Percentiles rank a stretch among this genome's conserved stretches.
These are phyloP conservation scores for Leucaena leucocephala DNA, from an alignment of 306 rosid genomes.

Conservation along the genomic window DNA sequence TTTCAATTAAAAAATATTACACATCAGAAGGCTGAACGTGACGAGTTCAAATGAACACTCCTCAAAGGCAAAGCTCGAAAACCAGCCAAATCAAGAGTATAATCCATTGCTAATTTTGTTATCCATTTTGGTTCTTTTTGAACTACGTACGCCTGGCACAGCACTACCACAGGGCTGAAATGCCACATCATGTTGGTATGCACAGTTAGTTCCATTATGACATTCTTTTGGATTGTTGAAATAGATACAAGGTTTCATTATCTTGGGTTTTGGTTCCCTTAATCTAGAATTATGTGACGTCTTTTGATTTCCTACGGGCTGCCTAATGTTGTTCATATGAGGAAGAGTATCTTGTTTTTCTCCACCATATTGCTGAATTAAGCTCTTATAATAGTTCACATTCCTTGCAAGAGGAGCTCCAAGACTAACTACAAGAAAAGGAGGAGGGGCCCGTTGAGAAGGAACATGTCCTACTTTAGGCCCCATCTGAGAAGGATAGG, in stretches of 20 bases:
- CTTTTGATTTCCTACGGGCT: slow-evolving; percentile 55
- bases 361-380: slow-evolving; percentile 96
- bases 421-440: slow-evolving; percentile 30
- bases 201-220: slow-evolving; percentile 81
- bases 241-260: slow-evolving; percentile 90
- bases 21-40: not conserved
- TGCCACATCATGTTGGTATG: slow-evolving; percentile 76
- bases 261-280: slow-evolving; percentile 70
- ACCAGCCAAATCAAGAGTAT: not conserved
- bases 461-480: not conserved
- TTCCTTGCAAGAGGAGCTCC: slow-evolving; percentile 66
- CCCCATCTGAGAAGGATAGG: not conserved
- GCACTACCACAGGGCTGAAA: slow-evolving; percentile 59
- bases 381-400: slow-evolving; percentile 77
- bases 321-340: slow-evolving; percentile 51
- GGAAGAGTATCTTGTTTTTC: slow-evolving; percentile 67
- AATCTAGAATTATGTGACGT: slow-evolving; percentile 49
- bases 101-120: slow-evolving; percentile 61
- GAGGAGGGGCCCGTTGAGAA: slow-evolving; percentile 34
- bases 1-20: not conserved
- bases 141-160: slow-evolving; percentile 40
- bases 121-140: slow-evolving; percentile 84
- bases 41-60: not conserved
- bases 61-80: not conserved
- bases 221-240: slow-evolving; percentile 92